These are phyloP conservation scores for Mycena epipterygia DNA, from an alignment of 768 basidiomycete species.

Conservation along the genomic window DNA sequence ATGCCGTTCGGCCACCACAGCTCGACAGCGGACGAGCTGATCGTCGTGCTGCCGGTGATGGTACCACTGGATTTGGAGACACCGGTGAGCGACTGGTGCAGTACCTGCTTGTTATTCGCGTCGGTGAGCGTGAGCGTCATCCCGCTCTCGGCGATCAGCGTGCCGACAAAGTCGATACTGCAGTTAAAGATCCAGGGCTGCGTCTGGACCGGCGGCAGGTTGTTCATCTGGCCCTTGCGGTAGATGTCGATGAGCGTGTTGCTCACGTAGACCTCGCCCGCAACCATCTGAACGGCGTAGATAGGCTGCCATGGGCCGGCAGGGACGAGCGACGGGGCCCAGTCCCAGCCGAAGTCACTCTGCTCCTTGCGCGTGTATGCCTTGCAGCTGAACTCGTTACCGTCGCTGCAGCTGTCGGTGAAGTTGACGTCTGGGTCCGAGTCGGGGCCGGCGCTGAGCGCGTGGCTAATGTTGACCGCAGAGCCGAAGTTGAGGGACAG, in stretches of 20 bases:
- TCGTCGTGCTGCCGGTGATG: constrained; percentile 26
- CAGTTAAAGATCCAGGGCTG: constrained; percentile 25
- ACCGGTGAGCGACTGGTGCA: constrained; percentile 5
- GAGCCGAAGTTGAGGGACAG: constrained; percentile 25
- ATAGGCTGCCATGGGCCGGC: constrained; percentile 26
- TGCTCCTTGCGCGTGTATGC: constrained; percentile 28
- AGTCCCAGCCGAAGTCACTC: constrained; percentile 30
- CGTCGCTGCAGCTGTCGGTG: constrained; percentile 24
- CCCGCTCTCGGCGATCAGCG: not conserved
- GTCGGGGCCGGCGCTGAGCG: constrained; percentile 19
- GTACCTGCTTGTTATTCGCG: constrained; percentile 12
- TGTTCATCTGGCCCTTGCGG: constrained; percentile 25
- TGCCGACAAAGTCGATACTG: constrained; percentile 21
- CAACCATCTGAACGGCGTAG: constrained; percentile 23
- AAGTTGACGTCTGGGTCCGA: constrained; percentile 20
- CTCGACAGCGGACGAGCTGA: constrained; percentile 8
- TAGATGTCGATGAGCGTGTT: constrained; percentile 31
- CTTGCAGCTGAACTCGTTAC: constrained; percentile 31
- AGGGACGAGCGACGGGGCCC: constrained; percentile 25
- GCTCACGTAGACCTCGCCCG: constrained; percentile 14
- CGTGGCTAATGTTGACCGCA: constrained; percentile 23
- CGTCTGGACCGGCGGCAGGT: constrained; percentile 20
- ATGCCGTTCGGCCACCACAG: constrained; percentile 31
- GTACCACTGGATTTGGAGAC: not conserved
- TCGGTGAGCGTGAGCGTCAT: constrained; percentile 22